Percentiles rank a stretch among this genome's conserved stretches.
phyloP scores from a whole-genome alignment of 371 early-diverging fungal species.

The Encephalitozoon romaleae region DNA sequence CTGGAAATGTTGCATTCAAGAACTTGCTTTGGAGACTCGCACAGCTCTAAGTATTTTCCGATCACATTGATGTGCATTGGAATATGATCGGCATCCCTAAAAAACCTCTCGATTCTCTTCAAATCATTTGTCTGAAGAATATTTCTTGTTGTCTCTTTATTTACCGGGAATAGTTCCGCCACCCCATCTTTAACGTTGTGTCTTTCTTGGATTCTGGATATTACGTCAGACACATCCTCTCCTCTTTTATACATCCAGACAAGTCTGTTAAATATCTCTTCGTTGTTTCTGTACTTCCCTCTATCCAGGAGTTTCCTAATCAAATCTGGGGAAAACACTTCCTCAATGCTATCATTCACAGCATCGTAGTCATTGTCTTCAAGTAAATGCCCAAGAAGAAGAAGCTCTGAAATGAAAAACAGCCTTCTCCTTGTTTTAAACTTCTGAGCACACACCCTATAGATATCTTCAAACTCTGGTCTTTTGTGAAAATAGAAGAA shows the following conservation, averaged over 20 bases:
- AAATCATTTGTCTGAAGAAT: neutral
- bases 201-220: neutral
- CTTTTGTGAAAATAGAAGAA: neutral
- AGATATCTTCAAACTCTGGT: neutral
- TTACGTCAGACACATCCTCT: neutral
- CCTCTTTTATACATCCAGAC: neutral
- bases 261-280: slow-evolving; percentile 2
- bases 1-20: neutral
- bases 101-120: slow-evolving; percentile 1
- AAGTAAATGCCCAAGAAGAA: neutral
- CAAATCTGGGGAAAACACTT: neutral
- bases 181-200: neutral
- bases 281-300: neutral
- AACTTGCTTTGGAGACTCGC: neutral
- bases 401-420: slow-evolving; percentile 4
- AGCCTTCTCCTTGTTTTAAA: neutral
- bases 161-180: neutral
- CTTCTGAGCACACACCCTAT: neutral
- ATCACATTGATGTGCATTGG: neutral
- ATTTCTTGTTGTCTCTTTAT: neutral
- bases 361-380: neutral
- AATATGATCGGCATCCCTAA: neutral
- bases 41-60: neutral
- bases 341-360: neutral
- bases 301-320: neutral